Evolutionary conservation across 2,329 filamentous ascomycete species (phyloP).

Genomic region (Penicillium paneum): DNA sequence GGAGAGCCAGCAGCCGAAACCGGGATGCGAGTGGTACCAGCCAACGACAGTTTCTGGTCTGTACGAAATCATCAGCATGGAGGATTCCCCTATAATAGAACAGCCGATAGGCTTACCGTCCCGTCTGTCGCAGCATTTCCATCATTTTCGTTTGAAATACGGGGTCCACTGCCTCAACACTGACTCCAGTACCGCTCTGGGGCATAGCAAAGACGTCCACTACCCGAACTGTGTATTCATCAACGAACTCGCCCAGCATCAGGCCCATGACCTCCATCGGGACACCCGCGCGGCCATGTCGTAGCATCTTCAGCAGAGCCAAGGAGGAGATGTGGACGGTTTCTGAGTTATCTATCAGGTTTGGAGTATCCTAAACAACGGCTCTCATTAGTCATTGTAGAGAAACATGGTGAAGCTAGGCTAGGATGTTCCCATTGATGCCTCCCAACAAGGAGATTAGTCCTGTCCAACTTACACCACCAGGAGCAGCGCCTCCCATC

Average conservation of each 20-base stretch:
- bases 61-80: slow-evolving; percentile 10
- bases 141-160: slow-evolving; percentile 99
- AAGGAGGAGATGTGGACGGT: slow-evolving; percentile 99
- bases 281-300: slow-evolving; percentile 93
- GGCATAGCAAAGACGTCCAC: slow-evolving; percentile 99
- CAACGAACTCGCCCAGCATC: slow-evolving; percentile 98
- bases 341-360: slow-evolving; percentile 97
- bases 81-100: not conserved
- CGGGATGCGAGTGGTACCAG: slow-evolving; percentile 99
- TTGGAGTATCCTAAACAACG: slow-evolving; percentile 69
- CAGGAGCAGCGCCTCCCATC: slow-evolving; percentile 38
- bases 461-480: slow-evolving; percentile 37
- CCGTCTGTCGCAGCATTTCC: slow-evolving; percentile 98
- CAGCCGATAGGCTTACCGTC: slow-evolving; percentile 60
- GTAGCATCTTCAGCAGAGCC: slow-evolving; percentile 95
- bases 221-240: slow-evolving; percentile 97
- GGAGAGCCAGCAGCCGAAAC: slow-evolving; percentile 98
- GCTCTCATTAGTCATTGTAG: not conserved
- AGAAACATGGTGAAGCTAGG: not conserved
- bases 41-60: slow-evolving; percentile 96
- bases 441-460: slow-evolving; percentile 7
- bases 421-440: not conserved
- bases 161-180: slow-evolving; percentile 95
- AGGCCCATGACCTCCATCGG: slow-evolving; percentile 99
- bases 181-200: slow-evolving; percentile 95